Base-by-base conservation (phyloP, 208 protist species). In the Trypanosoma rangeli region DNA sequence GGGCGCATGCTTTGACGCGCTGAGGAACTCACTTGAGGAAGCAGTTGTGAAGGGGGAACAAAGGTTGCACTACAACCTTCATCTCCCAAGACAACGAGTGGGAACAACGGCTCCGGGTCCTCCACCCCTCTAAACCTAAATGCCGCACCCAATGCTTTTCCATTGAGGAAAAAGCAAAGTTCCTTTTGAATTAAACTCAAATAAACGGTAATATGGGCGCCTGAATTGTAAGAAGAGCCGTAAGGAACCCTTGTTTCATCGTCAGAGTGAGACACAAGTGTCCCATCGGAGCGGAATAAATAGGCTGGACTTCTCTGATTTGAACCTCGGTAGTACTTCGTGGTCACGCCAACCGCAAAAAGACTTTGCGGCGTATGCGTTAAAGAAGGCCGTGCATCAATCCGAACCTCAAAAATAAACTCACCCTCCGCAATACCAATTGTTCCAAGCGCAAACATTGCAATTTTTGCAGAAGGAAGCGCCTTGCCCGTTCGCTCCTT, bases 101-200 rank as follows among this genome's bases (percentile, higher is more conserved):
- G 88, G 33, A 83, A 89, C 1, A 94, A 68, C 16, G 83, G 79
- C 44, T 80, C 80, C 0, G 83, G 81, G 46, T 84, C 73, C 0
- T 58, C 71, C 16, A 79, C 60, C 24, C 64, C 64, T n/a, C 37
- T 48, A 60, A 94, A 89, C 31, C 62, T 66, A 62, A 91, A 94
- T 3, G 88, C 88, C 12, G 79, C 72, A 5, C 88, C 88, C 55
- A 82, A 68, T 24, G 65, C 46, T 28, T 60, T 50, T 7, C 78
- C 78, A 67, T 94, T 84, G 37, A 90, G 70, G 44, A 55, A 76
- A 62, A 91, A 94, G 64, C 72, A 74, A 52, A 91, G 49, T 62
- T 75, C 44, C 8, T 80, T 69, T n/a, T 29, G 33, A 3, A 42
- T 50, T 37, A 91, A 61, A 59, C 88, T 71, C 29, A 94, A 56